Evolutionary conservation across 2,329 filamentous ascomycete species (phyloP).

Genomic region (Nothophoma quercina): DNA sequence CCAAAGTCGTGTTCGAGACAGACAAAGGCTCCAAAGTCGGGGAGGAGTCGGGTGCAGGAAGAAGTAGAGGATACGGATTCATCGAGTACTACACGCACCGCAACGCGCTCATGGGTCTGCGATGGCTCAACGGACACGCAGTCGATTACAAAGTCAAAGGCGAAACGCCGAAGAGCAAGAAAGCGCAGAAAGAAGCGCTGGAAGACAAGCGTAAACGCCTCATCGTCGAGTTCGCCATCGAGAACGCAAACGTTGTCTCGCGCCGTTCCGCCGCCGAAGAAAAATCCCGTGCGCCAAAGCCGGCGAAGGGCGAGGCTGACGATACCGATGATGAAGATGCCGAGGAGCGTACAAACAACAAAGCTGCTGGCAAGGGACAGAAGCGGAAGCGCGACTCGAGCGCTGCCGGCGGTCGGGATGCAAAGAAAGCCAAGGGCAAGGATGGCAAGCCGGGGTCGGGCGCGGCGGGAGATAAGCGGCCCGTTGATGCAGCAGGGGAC

Average conservation of each 20-base stretch:
- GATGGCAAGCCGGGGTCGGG: conserved; percentile 28
- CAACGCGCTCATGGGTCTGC: conserved; percentile 90
- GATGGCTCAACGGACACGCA: conserved; percentile 86
- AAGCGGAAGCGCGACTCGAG: conserved; percentile 51
- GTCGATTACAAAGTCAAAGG: conserved; percentile 60
- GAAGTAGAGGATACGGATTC: conserved; percentile 94
- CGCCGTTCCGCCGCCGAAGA: conserved; percentile 72
- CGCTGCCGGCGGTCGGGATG: conserved; percentile 11
- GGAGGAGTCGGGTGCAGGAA: conserved; percentile 78
- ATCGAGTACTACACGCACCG: conserved; percentile 95
- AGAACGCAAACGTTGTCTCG: conserved; percentile 95
- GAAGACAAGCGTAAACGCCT: conserved; percentile 84
- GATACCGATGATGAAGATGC: conserved; percentile 8
- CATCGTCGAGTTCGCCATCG: conserved; percentile 96
- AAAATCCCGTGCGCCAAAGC: conserved; percentile 59
- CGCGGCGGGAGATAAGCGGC: conserved; percentile 22
- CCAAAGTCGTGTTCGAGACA: conserved; percentile 94
- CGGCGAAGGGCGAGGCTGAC: conserved; percentile 27
- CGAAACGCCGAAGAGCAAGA: conserved; percentile 55
- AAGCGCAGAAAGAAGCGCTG: conserved; percentile 51
- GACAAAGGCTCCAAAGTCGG: conserved; percentile 82
- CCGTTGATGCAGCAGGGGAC: conserved; percentile 19
- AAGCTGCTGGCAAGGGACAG: conserved; percentile 33
- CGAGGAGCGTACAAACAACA: conserved; percentile 22
- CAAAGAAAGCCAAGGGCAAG: conserved; percentile 22